A percentile compares a stretch with the other conserved stretches of the same genome.
phyloP scores from a whole-genome alignment of 1,284 basidiomycete species.

The Moesziomyces globuligerus region DNA sequence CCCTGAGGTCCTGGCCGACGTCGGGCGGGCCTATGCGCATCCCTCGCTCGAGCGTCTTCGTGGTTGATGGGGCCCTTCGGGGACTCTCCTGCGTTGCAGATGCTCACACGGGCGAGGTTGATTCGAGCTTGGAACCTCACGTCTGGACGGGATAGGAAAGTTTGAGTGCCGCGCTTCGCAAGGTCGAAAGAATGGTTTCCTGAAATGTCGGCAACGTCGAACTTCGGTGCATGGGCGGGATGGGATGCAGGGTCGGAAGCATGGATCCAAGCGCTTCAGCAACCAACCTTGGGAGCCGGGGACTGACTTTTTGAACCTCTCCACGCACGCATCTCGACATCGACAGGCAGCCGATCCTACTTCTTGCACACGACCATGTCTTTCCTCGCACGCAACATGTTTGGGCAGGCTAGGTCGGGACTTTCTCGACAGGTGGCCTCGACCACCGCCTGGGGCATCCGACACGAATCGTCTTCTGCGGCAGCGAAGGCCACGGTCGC shows the following conservation, averaged over 20 bases:
- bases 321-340: background rate
- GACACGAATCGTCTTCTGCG: conserved; percentile 36
- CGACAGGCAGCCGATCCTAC: background rate
- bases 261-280: background rate
- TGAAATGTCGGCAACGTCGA: conserved; percentile 38
- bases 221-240: background rate
- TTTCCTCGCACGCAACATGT: conserved; percentile 35
- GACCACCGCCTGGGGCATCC: conserved; percentile 35
- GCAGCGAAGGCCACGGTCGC: conserved; percentile 21
- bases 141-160: conserved; percentile 43
- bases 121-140: conserved; percentile 52
- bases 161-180: conserved; percentile 50
- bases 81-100: conserved; percentile 48
- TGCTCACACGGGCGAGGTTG: conserved; percentile 28
- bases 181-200: conserved; percentile 56
- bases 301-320: too few species aligned
- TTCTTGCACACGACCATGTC: conserved; percentile 16
- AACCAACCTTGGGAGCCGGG: conserved; percentile 17
- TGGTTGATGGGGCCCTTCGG: conserved; percentile 31
- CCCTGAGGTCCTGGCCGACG: conserved; percentile 34
- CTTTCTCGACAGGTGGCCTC: conserved; percentile 20
- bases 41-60: conserved; percentile 44
- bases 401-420: conserved; percentile 31
- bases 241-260: background rate
- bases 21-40: conserved; percentile 51